Conservation (phyloP, 78 protist species). For the Dictyostelium purpureum region DNA sequence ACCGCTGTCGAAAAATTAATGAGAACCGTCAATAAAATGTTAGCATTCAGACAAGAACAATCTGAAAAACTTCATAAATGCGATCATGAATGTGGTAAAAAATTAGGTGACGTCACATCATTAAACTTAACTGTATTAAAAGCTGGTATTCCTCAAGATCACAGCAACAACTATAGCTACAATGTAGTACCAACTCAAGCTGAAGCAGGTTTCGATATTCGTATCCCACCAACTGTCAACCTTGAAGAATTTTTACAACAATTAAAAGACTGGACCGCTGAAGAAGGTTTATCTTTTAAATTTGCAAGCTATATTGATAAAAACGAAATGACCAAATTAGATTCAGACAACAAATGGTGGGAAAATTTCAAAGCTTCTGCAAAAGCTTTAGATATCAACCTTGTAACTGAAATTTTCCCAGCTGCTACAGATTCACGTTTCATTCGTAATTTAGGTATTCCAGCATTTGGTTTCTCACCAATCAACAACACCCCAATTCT, state of each 20-base stretch:
- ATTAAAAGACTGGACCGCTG: conserved; percentile 75
- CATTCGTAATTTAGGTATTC: conserved; percentile 83
- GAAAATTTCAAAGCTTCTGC: background rate
- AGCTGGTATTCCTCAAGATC: conserved; percentile 74
- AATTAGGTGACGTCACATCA: conserved; percentile 89
- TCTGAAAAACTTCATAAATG: conserved; percentile 49
- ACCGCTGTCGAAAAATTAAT: conserved; percentile 82
- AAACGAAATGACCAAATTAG: conserved; percentile 41
- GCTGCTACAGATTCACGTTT: conserved; percentile 94
- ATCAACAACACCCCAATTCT: conserved; percentile 89
- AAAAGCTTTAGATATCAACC: conserved; percentile 18
- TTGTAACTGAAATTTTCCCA: conserved; percentile 88
- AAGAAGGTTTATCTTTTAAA: conserved; percentile 70
- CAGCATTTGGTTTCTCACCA: conserved; percentile 93
- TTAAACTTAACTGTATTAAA: conserved; percentile 84
- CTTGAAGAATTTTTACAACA: conserved; percentile 59
- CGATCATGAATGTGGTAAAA: conserved; percentile 53
- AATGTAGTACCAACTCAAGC: conserved; percentile 90
- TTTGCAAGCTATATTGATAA: conserved; percentile 45
- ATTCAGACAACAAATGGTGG: conserved; percentile 70
- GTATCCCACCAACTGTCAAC: conserved; percentile 86
- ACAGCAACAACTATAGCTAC: conserved; percentile 38
- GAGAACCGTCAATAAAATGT: conserved; percentile 66
- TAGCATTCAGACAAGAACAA: conserved; percentile 77
- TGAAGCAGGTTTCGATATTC: conserved; percentile 87